Evolutionary conservation across 345 rosid species (phyloP), one percentile per base, ranked within the genome.

Genomic region (Salix caprea): DNA sequence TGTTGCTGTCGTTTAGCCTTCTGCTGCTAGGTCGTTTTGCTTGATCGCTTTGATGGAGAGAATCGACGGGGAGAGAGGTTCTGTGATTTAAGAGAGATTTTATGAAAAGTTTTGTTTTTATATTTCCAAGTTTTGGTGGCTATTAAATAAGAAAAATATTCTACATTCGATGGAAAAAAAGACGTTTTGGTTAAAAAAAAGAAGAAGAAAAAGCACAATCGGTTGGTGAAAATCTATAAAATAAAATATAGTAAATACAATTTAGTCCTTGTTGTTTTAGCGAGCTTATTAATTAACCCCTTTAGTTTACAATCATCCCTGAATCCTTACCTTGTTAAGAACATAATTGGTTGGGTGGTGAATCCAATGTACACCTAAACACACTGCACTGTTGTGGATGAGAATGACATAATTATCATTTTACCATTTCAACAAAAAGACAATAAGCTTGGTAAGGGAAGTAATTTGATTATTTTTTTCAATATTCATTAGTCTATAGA

Each of bases 31-130:
- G 46, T 64, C 42, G 74, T 30, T 11, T 68, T 30, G 36, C 9
- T 32, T 60, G 69, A 32, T 30, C 42, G 69, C 7, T 32, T 36
- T 30, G 23, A 48, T n/a, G 28, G 52, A 48, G 50, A 16, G 39
- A 58, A 36, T 8, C 26, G 1, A 26, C 15, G 7, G 11, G 1
- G 24, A 54, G 60, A 30, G 26, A 8, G 54, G 12, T 9, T 15
- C 40, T 42, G 74, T 69, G 82, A 61, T 79, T 79, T 68, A 7
- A 21, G 60, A 64, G 62, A 56, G 28, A 56, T 56, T 73, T 42
- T 10, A 42, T 11, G 6, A 30, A 14, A 3, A 30, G 24, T n/a
- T n/a, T 72, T 36, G 34, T 58, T 58, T 34, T 21, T 56, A 67
- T 67, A 28, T n/a, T 23, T n/a, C 10, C 24, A n/a, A 56, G 5